Evolutionary conservation across 306 rosid genomes (phyloP).

Genomic region (Pachyrhizus erosus): DNA sequence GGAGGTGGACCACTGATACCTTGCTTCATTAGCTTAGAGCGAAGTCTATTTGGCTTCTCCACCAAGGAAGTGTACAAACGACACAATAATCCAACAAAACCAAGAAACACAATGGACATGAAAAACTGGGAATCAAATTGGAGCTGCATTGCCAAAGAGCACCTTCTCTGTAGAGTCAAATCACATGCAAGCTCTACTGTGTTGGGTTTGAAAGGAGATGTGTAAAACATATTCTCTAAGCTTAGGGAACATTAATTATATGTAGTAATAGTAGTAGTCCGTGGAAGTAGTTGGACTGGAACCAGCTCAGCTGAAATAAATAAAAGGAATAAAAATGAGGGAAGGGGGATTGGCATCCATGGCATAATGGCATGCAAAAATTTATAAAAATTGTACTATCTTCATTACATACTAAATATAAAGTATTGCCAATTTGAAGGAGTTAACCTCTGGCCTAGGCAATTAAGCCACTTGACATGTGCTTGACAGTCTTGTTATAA

Average conservation of each 20-base stretch:
- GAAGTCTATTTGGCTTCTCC: slow-evolving; percentile 44
- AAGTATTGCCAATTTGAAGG: background rate
- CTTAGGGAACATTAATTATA: background rate
- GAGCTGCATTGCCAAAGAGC: slow-evolving; percentile 20
- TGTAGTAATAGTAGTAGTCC: background rate
- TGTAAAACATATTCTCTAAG: background rate
- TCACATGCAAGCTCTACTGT: background rate
- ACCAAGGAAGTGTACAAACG: slow-evolving; percentile 32
- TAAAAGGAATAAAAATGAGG: too few species aligned
- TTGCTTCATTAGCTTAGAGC: slow-evolving; percentile 50
- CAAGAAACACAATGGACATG: slow-evolving; percentile 23
- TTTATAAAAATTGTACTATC: too few species aligned
- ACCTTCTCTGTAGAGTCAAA: background rate
- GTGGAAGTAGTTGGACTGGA: background rate
- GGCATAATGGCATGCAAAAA: too few species aligned
- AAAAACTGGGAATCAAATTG: slow-evolving; percentile 33
- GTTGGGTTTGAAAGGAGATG: background rate
- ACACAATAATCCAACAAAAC: slow-evolving; percentile 21
- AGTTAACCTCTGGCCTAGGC: background rate
- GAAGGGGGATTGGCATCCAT: too few species aligned
- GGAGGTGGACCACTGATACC: slow-evolving; percentile 59
- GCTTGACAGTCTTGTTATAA: background rate
- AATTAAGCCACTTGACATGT: background rate
- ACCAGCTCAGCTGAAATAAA: background rate
- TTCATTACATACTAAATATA: too few species aligned